Evolutionary conservation across 768 basidiomycete species (phyloP).

Genomic region (Cystofilobasidium macerans): DNA sequence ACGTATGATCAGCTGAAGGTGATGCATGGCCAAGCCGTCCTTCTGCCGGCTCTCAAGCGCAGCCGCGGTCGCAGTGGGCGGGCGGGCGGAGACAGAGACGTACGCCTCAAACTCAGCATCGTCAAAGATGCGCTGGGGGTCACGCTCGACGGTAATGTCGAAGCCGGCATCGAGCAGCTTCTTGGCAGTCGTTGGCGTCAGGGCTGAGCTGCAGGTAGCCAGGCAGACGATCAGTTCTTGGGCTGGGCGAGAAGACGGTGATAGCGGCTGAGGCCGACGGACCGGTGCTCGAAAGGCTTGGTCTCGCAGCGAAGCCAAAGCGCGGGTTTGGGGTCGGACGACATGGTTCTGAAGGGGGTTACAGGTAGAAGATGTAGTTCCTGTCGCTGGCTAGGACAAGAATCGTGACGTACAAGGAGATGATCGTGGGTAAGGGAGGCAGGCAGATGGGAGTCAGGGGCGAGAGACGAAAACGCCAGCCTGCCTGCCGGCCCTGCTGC

Average conservation of each 20-base stretch:
- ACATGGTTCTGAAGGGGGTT: conserved; percentile 60
- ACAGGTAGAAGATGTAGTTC: no score
- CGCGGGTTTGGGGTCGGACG: conserved; percentile 9
- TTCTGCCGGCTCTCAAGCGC: no score
- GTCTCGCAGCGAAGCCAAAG: conserved; percentile 97
- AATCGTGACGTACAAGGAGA: no score
- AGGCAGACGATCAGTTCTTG: not conserved
- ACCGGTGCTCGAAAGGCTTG: conserved; percentile 84
- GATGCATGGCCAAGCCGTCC: no score
- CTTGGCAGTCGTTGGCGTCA: conserved; percentile 85
- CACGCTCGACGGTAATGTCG: conserved; percentile 80
- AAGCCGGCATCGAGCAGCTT: conserved; percentile 80
- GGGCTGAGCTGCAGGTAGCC: conserved; percentile 46
- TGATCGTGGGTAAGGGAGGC: no score
- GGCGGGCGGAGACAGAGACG: no score
- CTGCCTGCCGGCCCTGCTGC: no score
- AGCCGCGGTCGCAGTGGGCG: no score
- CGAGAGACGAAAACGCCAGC: no score
- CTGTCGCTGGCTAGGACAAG: no score
- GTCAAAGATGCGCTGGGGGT: conserved; percentile 85
- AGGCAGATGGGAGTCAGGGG: no score
- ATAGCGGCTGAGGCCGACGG: not conserved
- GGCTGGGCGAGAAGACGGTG: no score
- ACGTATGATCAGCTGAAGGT: not conserved
- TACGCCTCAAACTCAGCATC: conserved; percentile 87